phyloP scores from a whole-genome alignment of 352 stramenopile species.

The Phytophthora cactorum region DNA sequence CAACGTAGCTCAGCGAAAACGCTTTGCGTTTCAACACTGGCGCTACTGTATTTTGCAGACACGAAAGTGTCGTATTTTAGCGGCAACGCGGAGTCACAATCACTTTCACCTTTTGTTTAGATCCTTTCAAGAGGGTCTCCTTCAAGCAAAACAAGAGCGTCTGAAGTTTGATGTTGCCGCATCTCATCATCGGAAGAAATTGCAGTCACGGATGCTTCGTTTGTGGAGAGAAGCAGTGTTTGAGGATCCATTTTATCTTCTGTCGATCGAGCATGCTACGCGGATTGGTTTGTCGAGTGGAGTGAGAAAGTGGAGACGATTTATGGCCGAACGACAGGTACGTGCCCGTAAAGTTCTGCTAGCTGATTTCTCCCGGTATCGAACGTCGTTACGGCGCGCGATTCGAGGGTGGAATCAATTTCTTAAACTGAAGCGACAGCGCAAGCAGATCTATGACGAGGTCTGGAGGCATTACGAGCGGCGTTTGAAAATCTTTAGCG shows the following conservation, averaged over 20 bases:
- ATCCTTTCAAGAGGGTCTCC: slow-evolving; percentile 8
- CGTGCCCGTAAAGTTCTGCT: slow-evolving; percentile 21
- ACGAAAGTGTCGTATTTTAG: slow-evolving; percentile 13
- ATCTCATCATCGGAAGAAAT: slow-evolving; percentile 11
- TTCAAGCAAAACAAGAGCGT: not conserved
- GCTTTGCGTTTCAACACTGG: slow-evolving; percentile 23
- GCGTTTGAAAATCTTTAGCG: slow-evolving; percentile 9
- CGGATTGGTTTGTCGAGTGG: slow-evolving; percentile 17
- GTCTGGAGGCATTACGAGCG: slow-evolving; percentile 11
- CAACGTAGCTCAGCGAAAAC: slow-evolving; percentile 6
- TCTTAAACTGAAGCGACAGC: slow-evolving; percentile 11
- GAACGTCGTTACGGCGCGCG: slow-evolving; percentile 10
- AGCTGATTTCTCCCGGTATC: slow-evolving; percentile 41
- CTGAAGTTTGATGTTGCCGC: slow-evolving; percentile 1
- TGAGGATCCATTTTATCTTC: slow-evolving; percentile 17
- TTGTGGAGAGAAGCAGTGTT: slow-evolving; percentile 23
- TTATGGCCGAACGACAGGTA: slow-evolving; percentile 7
- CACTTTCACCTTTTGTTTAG: slow-evolving; percentile 10
- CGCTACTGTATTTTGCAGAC: slow-evolving; percentile 20
- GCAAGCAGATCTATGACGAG: slow-evolving; percentile 12
- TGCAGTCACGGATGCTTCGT: slow-evolving; percentile 3
- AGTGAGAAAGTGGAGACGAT: slow-evolving; percentile 30
- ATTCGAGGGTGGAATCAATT: slow-evolving; percentile 18
- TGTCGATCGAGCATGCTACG: slow-evolving; percentile 8
- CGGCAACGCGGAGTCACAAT: slow-evolving; percentile 4